Evolutionary conservation across 345 rosid species (phyloP), one percentile per base, ranked within the genome.

Genomic region (Pugionium cornutum): DNA sequence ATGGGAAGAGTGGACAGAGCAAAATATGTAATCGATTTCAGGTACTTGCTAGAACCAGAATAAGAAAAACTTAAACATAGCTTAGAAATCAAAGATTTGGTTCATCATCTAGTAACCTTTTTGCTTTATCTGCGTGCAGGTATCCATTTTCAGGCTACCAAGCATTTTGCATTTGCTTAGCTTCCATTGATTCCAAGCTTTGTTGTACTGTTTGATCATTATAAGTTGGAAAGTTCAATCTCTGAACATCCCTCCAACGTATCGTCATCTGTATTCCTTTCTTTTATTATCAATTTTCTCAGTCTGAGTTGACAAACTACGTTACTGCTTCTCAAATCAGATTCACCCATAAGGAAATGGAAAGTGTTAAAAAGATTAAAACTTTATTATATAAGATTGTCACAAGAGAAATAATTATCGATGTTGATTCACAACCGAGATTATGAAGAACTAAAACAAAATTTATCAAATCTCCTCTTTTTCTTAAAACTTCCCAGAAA

Each of bases 111-210:
- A 29, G 27, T 8, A 40, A 39, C 2, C 36, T 18, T 4, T 52
- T 57, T 27, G 47, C 32, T 5, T 1, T 5, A 9, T 58, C 32
- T 39, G 11, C 54, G 26, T 66, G 77, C 90, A 91, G 98, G 79
- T 82, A 86, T 76, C 98, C 98, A 8, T 73, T 86, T 44, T 83
- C 92, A 4, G 96, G 92, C 49, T 92, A 82, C 75, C 95, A 87
- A 66, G 88, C 96, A 47, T 84, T 92, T 76, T 83, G 87, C 79
- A 86, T 87, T 51, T 86, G 98, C 72, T 81, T 89, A 80, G 91
- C 97, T 77, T 87, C 98, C 41, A 83, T 92, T 10, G 97, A 89
- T 79, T 78, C 95, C 26, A 92, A 89, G 80, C 88, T 89, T 26
- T 92, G 98, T 58, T 92, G 98, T 80, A 67, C 84, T 6, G 53